Conservation (phyloP, 1,284 basidiomycete species). For the Leccinum colubrinum region DNA sequence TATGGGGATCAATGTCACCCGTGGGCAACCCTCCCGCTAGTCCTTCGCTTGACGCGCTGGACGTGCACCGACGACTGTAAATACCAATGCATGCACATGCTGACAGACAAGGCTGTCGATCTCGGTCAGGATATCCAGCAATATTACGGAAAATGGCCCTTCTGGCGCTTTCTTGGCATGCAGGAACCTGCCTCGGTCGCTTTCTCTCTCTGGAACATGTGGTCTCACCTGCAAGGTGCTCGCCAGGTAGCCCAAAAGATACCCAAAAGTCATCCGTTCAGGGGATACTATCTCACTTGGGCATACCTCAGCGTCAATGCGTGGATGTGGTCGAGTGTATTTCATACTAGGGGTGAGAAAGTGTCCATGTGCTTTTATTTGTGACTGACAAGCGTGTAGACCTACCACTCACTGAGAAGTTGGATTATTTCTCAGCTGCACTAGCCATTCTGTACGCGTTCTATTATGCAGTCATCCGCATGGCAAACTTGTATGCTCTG, state of each 20-base stretch:
- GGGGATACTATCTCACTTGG: constrained; percentile 67
- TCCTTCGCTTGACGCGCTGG: constrained; percentile 63
- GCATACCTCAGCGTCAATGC: constrained; percentile 81
- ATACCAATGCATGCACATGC: constrained; percentile 84
- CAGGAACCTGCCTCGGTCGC: constrained; percentile 94
- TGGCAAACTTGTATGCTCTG: constrained; percentile 70
- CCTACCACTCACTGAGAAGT: constrained; percentile 78
- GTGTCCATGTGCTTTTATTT: background rate
- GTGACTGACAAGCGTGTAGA: constrained; percentile 48
- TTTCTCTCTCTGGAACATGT: constrained; percentile 87
- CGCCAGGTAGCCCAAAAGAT: constrained; percentile 49
- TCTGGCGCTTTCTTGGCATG: constrained; percentile 80
- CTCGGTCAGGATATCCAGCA: constrained; percentile 57
- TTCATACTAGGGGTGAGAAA: constrained; percentile 83
- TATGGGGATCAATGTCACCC: constrained; percentile 31
- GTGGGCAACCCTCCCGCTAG: constrained; percentile 38
- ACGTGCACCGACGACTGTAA: constrained; percentile 86
- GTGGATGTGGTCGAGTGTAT: constrained; percentile 92
- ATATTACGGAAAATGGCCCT: constrained; percentile 97
- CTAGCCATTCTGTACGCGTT: constrained; percentile 76
- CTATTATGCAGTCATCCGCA: constrained; percentile 73
- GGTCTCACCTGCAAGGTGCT: constrained; percentile 63
- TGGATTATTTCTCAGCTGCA: constrained; percentile 96
- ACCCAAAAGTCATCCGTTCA: constrained; percentile 65
- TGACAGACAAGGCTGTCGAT: constrained; percentile 64